These are phyloP conservation scores for Penicillium sp. DNA, from an alignment of 2,329 filamentous ascomycete genomes.

Conservation along the genomic window DNA sequence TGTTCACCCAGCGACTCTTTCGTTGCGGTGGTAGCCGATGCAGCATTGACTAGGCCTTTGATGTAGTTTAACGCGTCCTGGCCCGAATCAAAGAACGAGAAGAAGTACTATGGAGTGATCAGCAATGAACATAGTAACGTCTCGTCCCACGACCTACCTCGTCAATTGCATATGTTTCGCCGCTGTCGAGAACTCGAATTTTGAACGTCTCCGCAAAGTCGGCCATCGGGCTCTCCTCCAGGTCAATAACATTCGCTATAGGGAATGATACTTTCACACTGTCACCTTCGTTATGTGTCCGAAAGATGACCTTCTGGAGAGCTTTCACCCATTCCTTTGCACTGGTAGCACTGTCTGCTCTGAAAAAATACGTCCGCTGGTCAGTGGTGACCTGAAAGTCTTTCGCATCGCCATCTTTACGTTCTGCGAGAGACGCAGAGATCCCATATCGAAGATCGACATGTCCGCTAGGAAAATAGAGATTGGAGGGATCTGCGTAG, in stretches of 20 bases:
- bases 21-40: constrained; percentile 50
- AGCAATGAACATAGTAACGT: constrained; percentile 10
- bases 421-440: constrained; percentile 72
- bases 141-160: constrained; percentile 58
- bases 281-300: constrained; percentile 92
- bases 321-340: constrained; percentile 97
- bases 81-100: constrained; percentile 88
- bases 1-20: constrained; percentile 23
- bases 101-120: constrained; percentile 72
- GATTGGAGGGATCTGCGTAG: constrained; percentile 76
- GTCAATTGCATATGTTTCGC: constrained; percentile 92
- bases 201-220: constrained; percentile 94
- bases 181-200: constrained; percentile 86
- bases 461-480: constrained; percentile 89
- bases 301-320: constrained; percentile 90
- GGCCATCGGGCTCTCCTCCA: constrained; percentile 87
- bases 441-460: constrained; percentile 92
- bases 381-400: constrained; percentile 81
- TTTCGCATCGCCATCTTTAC: constrained; percentile 65
- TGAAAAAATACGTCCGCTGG: constrained; percentile 80
- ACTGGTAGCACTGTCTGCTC: constrained; percentile 80
- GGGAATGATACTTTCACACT: constrained; percentile 95
- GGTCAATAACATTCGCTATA: constrained; percentile 83
- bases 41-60: constrained; percentile 68
- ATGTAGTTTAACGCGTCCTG: constrained; percentile 80